These are phyloP conservation scores for Arachis monticola DNA, from an alignment of 331 rosid genomes.

Conservation along the genomic window DNA sequence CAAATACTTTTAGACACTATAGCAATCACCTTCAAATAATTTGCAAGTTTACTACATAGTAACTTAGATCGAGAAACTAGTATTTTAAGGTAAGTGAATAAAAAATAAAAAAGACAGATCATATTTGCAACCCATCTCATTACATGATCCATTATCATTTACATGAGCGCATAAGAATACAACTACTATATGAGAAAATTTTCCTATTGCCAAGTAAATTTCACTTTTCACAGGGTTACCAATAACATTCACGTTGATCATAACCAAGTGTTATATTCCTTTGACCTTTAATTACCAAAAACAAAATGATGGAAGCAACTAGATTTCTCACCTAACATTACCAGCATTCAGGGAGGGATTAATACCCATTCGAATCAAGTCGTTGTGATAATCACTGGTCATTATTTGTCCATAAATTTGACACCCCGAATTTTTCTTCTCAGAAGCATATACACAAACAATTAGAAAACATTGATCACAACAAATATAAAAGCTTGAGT, in stretches of 20 bases:
- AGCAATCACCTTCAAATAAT: background rate
- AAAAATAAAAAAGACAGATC: conserved; percentile 18
- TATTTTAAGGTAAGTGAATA: background rate
- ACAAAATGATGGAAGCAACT: conserved; percentile 19
- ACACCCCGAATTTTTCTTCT: conserved; percentile 76
- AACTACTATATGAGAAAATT: background rate
- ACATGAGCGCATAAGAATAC: conserved; percentile 19
- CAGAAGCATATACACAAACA: conserved; percentile 21
- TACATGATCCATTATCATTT: conserved; percentile 79
- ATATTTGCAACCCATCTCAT: conserved; percentile 64
- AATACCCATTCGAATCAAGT: conserved; percentile 72
- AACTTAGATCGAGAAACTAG: conserved; percentile 11
- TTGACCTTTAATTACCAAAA: background rate
- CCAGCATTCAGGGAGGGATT: conserved; percentile 77
- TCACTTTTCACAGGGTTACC: background rate
- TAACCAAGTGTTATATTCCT: background rate
- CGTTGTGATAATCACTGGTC: conserved; percentile 79
- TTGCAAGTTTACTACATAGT: background rate
- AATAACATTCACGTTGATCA: conserved; percentile 33
- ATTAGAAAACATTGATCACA: background rate
- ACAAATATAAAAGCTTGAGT: background rate
- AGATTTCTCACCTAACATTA: conserved; percentile 76
- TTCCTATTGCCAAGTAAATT: too few species aligned
- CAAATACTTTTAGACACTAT: too few species aligned
- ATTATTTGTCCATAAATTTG: conserved; percentile 84